Conservation (phyloP, 129 eudicot genomes). For the Flaveria robusta region DNA sequence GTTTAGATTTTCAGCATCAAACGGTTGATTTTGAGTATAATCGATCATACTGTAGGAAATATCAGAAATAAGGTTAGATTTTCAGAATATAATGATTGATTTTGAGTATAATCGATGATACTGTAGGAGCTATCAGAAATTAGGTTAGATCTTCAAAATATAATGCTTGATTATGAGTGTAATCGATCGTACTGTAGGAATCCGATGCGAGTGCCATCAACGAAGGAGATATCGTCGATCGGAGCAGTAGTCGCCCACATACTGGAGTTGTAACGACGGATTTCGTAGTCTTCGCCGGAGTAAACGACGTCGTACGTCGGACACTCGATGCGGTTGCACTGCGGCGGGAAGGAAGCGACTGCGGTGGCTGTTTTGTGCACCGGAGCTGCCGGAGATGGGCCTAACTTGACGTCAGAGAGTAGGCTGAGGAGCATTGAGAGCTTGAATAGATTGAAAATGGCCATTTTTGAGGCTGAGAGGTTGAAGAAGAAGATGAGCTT, state of each 20-base stretch:
- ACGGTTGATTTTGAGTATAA: conserved; percentile 1
- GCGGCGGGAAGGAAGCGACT: conserved; percentile 36
- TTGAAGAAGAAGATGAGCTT: not conserved
- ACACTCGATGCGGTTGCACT: conserved; percentile 87
- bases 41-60: conserved; percentile 33
- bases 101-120: not conserved
- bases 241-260: conserved; percentile 83
- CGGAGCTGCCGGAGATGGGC: conserved; percentile 34
- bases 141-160: no score
- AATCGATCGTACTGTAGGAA: conserved; percentile 53
- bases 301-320: conserved; percentile 69
- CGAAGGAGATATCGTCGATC: conserved; percentile 72
- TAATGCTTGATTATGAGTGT: no score
- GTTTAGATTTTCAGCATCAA: not conserved
- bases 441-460: conserved; percentile 45
- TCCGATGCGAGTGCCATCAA: conserved; percentile 62
- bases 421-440: conserved; percentile 56
- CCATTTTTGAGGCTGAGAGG: conserved; percentile 23
- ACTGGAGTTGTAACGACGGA: conserved; percentile 71
- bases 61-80: no score
- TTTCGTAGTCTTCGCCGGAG: conserved; percentile 67
- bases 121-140: no score
- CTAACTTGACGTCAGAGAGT: conserved; percentile 46
- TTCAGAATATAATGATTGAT: not conserved
- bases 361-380: conserved; percentile 13